Conservation (phyloP, 306 rosid genomes). For the Potentilla sterilis region DNA sequence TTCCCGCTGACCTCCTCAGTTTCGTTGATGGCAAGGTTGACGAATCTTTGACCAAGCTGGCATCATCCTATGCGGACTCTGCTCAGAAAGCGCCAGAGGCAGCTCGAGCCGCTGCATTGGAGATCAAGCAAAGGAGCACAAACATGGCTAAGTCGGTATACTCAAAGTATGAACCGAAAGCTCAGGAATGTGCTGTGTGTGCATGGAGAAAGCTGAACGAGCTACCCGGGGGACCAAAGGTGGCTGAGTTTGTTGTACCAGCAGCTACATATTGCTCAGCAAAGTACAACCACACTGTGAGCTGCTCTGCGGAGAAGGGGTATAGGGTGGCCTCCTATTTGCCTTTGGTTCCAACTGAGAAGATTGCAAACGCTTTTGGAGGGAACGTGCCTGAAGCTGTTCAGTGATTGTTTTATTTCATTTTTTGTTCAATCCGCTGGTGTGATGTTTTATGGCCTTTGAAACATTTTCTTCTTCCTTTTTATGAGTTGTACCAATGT, state of each 20-base stretch:
- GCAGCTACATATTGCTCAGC: slow-evolving; percentile 39
- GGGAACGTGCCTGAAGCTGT: slow-evolving; percentile 12
- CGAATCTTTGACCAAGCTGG: slow-evolving; percentile 56
- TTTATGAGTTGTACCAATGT: neutral
- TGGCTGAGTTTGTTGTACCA: slow-evolving; percentile 47
- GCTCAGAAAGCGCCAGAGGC: slow-evolving; percentile 40
- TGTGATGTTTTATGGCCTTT: neutral
- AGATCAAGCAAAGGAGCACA: neutral
- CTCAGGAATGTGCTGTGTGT: slow-evolving; percentile 39
- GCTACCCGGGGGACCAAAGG: slow-evolving; percentile 63
- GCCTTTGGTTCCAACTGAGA: slow-evolving; percentile 45
- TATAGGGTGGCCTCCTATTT: slow-evolving; percentile 44
- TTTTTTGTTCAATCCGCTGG: neutral
- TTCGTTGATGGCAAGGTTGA: slow-evolving; percentile 65
- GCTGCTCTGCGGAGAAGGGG: slow-evolving; percentile 37
- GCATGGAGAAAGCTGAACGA: slow-evolving; percentile 57
- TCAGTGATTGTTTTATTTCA: slow-evolving; percentile 5
- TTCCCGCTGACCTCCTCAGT: slow-evolving; percentile 41
- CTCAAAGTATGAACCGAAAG: slow-evolving; percentile 59
- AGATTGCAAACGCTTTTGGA: slow-evolving; percentile 36
- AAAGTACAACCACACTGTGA: slow-evolving; percentile 45
- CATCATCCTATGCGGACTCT: slow-evolving; percentile 48
- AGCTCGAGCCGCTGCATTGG: slow-evolving; percentile 29
- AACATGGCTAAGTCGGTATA: slow-evolving; percentile 50
- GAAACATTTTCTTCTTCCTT: neutral